Evolutionary conservation across 1,284 basidiomycete genomes (phyloP), one percentile per base, ranked within the genome.

Genomic region (Leccinum discolor): DNA sequence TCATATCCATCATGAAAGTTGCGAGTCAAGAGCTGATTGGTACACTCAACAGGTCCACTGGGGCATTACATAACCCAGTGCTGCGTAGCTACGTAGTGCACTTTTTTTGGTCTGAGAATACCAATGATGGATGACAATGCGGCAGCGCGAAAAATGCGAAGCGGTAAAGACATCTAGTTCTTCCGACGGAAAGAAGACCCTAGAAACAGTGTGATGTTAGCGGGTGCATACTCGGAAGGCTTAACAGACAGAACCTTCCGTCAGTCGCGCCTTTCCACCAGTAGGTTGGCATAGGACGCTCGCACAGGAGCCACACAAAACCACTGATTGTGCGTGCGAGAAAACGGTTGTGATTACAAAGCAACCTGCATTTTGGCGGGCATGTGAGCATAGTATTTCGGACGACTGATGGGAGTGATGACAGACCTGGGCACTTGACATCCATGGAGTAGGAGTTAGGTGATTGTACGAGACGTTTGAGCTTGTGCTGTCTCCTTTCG

Each of bases 381-480:
- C 50, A 68, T 58, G 62, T 71, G 64, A 62, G 44, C 5, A 61
- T 10, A 11, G 2, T 1, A 12, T 29, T 56, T 47, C 12, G 11
- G 42, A 50, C 29, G 11, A 21, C 50, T 8, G 5, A 58, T n/a
- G 10, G n/a, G n/a, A 81, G 7, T 40, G 23, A 32, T 40, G n/a
- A 65, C 87, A 69, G 67, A 93, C 95, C 94, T 77, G 97, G 93
- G 86, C 97, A 99, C 85, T 99, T 99, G 77, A 99, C 96, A 80
- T 99, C 98, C 98, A 99, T 99, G 86, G 99, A 99, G 86, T 96
- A 99, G 59, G 96, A 98, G 85, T 98, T 95, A 72, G 95, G 95
- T 70, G 90, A 93, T 84, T 98, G 98, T 76, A 99, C 98, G 77
- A 99, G 90, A 80, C 96, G 92, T 90, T 99, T 99, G 83, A 99